Base-by-base conservation (phyloP, 1,284 basidiomycete species). In the Trichosporon sp. region DNA sequence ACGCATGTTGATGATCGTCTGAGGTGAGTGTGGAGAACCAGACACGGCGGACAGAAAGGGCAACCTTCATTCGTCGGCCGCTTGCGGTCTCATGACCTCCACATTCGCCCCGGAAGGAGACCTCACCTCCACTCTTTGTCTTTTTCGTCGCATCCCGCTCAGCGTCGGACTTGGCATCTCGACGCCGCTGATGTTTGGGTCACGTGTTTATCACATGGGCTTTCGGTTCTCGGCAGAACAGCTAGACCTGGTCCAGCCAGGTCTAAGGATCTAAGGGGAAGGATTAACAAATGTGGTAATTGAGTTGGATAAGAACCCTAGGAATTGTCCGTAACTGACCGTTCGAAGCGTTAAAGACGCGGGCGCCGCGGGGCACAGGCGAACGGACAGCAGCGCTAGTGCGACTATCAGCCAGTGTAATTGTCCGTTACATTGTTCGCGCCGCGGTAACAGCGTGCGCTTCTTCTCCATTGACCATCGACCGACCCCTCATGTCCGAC, bases 191-290 rank as follows among this genome's bases (percentile, higher is more conserved):
- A 14, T 14, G 32, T 1, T 7, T n/a, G 14, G 3, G 59, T 35
- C 59, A 61, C 59, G 59, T 61, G 59, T 35, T 61, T 61, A 61
- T 61, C 59, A 61, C 59, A 61, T 37, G 59, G 59, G 19, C 31
- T 40, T 10, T 2, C 7, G 38, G 5, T 40, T 7, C 38, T 40
- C 38, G 38, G 38, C 11, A 40, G 38, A 40, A 40, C 2, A 7
- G 38, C 4, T 7, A 40, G 38, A 5, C 31, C 56, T 2, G 2
- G 46, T n/a, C n/a, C 4, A 48, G 48, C 19, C 19, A n/a, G 2
- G 48, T 14, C 10, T 54, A 21, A 5, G 6, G 12, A 37, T 32
- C 38, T 11, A 7, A 7, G 11, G 11, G 38, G 59, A 32, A n/a
- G 31, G 14, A 61, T 61, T 35, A 35, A 32, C 16, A 35, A 61